Conservation (phyloP, 768 basidiomycete species). For the Tulasnella calospora region DNA sequence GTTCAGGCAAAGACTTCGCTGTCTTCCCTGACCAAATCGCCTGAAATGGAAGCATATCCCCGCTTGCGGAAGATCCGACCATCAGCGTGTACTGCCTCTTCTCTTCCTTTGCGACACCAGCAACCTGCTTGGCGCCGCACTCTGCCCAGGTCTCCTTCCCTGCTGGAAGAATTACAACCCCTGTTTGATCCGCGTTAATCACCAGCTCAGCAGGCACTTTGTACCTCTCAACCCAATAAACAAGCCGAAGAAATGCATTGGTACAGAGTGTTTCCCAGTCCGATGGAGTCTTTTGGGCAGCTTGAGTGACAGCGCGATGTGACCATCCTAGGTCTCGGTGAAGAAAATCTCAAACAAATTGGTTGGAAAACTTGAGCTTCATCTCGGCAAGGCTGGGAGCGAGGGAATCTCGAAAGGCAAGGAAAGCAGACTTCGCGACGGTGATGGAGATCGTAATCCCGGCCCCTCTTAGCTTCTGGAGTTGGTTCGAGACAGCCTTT, state of each 20-base stretch:
- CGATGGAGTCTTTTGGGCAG: neutral
- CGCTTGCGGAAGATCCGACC: conserved; percentile 32
- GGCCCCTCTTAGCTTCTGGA: neutral
- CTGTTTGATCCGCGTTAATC: conserved; percentile 34
- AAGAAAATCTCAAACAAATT: neutral
- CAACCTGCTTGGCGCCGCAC: conserved; percentile 33
- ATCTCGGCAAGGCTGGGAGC: neutral
- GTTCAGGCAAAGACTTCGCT: neutral
- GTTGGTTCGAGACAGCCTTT: neutral
- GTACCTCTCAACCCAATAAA: conserved; percentile 28
- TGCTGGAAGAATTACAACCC: conserved; percentile 28
- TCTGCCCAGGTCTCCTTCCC: conserved; percentile 30
- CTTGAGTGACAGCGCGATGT: neutral
- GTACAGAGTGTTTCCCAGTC: neutral
- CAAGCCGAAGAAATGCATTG: conserved; percentile 30
- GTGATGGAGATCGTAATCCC: neutral
- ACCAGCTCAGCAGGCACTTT: conserved; percentile 31
- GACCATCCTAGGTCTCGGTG: neutral
- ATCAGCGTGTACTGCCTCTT: conserved; percentile 36
- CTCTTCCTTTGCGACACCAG: conserved; percentile 34
- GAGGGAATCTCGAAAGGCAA: neutral
- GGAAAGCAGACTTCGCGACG: neutral
- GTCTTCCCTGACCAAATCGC: conserved; percentile 30
- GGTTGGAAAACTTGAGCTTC: neutral
- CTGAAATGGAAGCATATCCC: conserved; percentile 37